These are phyloP conservation scores for Inga laurina DNA, from an alignment of 306 rosid genomes.

Conservation along the genomic window DNA sequence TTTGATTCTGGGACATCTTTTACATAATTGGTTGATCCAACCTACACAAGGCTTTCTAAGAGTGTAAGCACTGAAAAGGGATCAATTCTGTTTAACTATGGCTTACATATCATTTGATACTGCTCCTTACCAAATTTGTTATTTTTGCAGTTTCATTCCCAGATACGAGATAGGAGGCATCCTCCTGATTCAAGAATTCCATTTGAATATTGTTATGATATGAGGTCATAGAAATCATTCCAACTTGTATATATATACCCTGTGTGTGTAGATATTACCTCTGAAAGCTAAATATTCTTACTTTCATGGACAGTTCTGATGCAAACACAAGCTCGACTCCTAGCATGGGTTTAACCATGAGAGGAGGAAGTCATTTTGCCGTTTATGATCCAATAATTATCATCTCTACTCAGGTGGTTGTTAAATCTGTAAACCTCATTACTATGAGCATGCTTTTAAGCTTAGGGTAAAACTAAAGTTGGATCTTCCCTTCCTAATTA, in stretches of 20 bases:
- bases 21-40: constrained; percentile 82
- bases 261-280: not conserved
- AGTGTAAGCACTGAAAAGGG: constrained; percentile 59
- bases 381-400: constrained; percentile 79
- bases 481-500: constrained; percentile 29
- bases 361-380: constrained; percentile 74
- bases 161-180: constrained; percentile 60
- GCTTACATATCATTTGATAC: constrained; percentile 19
- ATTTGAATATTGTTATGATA: constrained; percentile 85
- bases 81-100: constrained; percentile 22
- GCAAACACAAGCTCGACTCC: constrained; percentile 76
- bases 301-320: constrained; percentile 60
- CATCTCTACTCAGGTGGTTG: constrained; percentile 67
- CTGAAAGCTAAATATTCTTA: constrained; percentile 32
- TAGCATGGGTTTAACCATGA: constrained; percentile 74
- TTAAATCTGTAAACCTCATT: constrained; percentile 5
- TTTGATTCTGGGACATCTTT: constrained; percentile 96
- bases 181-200: constrained; percentile 77
- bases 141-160: constrained; percentile 77
- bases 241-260: not conserved
- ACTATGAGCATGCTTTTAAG: constrained; percentile 18
- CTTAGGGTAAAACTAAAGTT: constrained; percentile 27
- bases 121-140: constrained; percentile 26
- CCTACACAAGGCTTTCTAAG: constrained; percentile 57
- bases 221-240: constrained; percentile 60